Conservation (phyloP, 2,329 filamentous ascomycete genomes). For the Talaromyces albobiverticillius region DNA sequence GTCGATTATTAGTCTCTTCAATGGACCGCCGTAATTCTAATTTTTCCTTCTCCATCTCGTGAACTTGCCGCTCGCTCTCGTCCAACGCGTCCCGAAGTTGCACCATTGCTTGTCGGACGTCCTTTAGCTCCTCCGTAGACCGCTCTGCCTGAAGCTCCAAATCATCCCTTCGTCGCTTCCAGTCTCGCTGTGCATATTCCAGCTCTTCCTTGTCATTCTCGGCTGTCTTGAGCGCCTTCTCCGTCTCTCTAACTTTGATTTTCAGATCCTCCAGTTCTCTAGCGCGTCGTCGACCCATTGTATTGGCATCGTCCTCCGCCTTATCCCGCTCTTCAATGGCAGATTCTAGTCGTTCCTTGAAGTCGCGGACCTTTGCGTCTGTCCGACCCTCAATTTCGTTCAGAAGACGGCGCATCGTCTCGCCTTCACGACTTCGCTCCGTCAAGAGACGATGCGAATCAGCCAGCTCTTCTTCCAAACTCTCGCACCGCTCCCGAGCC, state of each 20-base stretch:
- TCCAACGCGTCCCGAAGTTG: slow-evolving; percentile 79
- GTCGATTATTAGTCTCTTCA: slow-evolving; percentile 71
- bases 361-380: slow-evolving; percentile 79
- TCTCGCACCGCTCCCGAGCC: slow-evolving; percentile 74
- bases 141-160: slow-evolving; percentile 69
- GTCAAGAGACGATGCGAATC: slow-evolving; percentile 83
- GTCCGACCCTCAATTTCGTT: slow-evolving; percentile 81
- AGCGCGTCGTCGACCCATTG: slow-evolving; percentile 69
- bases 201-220: slow-evolving; percentile 75
- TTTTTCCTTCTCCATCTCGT: slow-evolving; percentile 80
- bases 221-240: slow-evolving; percentile 69
- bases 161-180: slow-evolving; percentile 70
- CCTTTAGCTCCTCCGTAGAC: slow-evolving; percentile 68
- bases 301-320: slow-evolving; percentile 84
- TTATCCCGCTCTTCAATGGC: slow-evolving; percentile 93
- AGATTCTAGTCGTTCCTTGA: slow-evolving; percentile 82
- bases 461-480: slow-evolving; percentile 84
- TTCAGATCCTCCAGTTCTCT: slow-evolving; percentile 86
- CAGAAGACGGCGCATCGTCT: slow-evolving; percentile 88
- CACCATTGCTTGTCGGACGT: slow-evolving; percentile 72
- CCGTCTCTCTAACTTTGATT: slow-evolving; percentile 73
- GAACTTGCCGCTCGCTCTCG: slow-evolving; percentile 78
- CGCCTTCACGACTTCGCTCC: slow-evolving; percentile 85
- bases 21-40: slow-evolving; percentile 70
- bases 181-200: slow-evolving; percentile 69